These are phyloP conservation scores for Ustilago tritici DNA, from an alignment of 1,284 basidiomycete species.

Conservation along the genomic window DNA sequence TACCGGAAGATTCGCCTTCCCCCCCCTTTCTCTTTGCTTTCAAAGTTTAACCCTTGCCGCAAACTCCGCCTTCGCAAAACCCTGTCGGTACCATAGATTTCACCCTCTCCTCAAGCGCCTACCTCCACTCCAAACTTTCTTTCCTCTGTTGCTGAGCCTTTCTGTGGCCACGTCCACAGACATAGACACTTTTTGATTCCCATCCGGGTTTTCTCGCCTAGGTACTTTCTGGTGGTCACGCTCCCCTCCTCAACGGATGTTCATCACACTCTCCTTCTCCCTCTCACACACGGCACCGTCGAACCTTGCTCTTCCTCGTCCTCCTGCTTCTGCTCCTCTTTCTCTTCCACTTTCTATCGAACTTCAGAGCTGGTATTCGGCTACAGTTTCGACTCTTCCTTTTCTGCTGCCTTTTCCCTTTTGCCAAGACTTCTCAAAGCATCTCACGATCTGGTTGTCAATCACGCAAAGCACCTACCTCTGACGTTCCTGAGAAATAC, in stretches of 20 bases:
- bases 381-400: not conserved
- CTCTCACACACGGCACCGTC: not conserved
- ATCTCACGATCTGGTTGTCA: slow-evolving; percentile 6
- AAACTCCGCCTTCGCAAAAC: not conserved
- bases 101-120: not conserved
- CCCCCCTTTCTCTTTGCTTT: not conserved
- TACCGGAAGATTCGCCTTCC: too few relatives aligned
- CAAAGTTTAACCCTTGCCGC: not conserved
- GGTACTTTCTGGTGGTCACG: not conserved
- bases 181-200: not conserved
- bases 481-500: not conserved
- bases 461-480: not conserved
- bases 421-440: slow-evolving; percentile 1
- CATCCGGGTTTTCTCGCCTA: not conserved
- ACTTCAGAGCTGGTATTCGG: not conserved
- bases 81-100: slow-evolving; percentile 1
- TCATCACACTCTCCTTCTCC: not conserved
- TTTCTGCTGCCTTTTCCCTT: not conserved
- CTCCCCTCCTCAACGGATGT: not conserved
- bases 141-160: not conserved
- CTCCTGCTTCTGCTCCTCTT: too few relatives aligned
- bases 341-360: too few relatives aligned
- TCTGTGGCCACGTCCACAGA: not conserved
- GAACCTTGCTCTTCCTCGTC: not conserved
- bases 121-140: not conserved